Conservation (phyloP, 257 asterid genomes). For the Solanum pennellii region DNA sequence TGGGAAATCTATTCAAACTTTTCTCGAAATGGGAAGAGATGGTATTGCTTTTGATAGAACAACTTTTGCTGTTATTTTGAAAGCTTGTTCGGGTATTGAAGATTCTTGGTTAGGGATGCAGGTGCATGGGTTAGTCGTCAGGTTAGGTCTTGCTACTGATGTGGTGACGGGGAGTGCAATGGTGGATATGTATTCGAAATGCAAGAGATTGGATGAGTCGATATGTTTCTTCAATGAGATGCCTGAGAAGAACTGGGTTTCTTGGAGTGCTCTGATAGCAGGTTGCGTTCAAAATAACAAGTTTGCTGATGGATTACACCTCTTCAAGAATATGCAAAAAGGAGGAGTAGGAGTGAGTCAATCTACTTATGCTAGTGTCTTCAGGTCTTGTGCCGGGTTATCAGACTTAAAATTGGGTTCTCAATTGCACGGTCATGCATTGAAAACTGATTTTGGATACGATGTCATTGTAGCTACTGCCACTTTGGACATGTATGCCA, state of each 20-base stretch:
- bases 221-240: slow-evolving; percentile 35
- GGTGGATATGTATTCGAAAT: slow-evolving; percentile 80
- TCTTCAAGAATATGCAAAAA: slow-evolving; percentile 66
- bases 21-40: slow-evolving; percentile 46
- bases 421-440: slow-evolving; percentile 69
- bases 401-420: slow-evolving; percentile 40
- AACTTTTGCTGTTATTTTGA: slow-evolving; percentile 55
- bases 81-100: slow-evolving; percentile 50
- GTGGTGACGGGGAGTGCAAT: slow-evolving; percentile 74
- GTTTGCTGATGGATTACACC: slow-evolving; percentile 34
- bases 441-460: slow-evolving; percentile 50
- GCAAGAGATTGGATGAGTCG: slow-evolving; percentile 58
- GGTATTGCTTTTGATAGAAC: slow-evolving; percentile 49
- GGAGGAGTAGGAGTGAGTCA: slow-evolving; percentile 66
- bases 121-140: slow-evolving; percentile 50
- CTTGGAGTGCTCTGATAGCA: slow-evolving; percentile 86
- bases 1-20: slow-evolving; percentile 32
- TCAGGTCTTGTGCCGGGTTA: slow-evolving; percentile 66
- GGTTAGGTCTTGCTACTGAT: slow-evolving; percentile 45
- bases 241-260: slow-evolving; percentile 62
- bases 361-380: slow-evolving; percentile 69
- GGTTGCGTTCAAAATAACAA: slow-evolving; percentile 57
- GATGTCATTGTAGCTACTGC: slow-evolving; percentile 77
- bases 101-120: slow-evolving; percentile 37
- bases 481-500: slow-evolving; percentile 77